Percentiles rank a stretch among this genome's conserved stretches.
Evolutionary conservation across 345 rosid genomes (phyloP).

Genomic region (Pistacia atlantica): DNA sequence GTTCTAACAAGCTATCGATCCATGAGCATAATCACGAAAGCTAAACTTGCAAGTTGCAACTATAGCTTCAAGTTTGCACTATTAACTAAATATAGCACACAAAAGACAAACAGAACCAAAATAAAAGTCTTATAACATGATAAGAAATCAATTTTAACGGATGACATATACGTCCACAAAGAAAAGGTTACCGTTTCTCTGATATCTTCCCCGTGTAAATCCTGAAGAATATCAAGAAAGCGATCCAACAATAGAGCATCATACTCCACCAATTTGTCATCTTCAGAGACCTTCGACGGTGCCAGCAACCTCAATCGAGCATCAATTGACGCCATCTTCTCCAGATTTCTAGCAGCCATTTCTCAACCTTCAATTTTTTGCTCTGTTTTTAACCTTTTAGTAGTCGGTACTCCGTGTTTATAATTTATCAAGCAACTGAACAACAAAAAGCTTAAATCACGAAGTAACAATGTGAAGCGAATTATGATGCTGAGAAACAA

Average conservation of each 20-base stretch:
- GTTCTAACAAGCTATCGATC: neutral
- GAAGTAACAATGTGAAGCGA: too few relatives aligned
- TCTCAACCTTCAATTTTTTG: neutral
- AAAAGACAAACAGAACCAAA: neutral
- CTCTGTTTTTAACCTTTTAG: neutral
- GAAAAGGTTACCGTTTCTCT: slow-evolving; percentile 67
- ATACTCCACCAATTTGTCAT: slow-evolving; percentile 91
- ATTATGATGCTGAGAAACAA: neutral
- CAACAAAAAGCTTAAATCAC: neutral
- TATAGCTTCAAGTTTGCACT: neutral
- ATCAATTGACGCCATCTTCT: slow-evolving; percentile 78
- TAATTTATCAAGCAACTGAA: neutral
- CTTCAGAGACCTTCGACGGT: slow-evolving; percentile 87
- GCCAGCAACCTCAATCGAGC: slow-evolving; percentile 65
- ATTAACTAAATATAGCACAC: neutral
- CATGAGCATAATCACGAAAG: neutral
- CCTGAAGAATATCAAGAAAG: slow-evolving; percentile 92
- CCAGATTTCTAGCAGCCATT: slow-evolving; percentile 65
- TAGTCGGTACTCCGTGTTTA: neutral
- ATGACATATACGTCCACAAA: neutral
- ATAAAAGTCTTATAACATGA: too few relatives aligned
- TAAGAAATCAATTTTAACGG: neutral
- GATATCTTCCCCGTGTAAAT: slow-evolving; percentile 87
- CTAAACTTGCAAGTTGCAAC: neutral
- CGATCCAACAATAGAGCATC: slow-evolving; percentile 92